phyloP scores from a whole-genome alignment of 2,329 filamentous ascomycete species.

The Colletotrichum orchidophilum region DNA sequence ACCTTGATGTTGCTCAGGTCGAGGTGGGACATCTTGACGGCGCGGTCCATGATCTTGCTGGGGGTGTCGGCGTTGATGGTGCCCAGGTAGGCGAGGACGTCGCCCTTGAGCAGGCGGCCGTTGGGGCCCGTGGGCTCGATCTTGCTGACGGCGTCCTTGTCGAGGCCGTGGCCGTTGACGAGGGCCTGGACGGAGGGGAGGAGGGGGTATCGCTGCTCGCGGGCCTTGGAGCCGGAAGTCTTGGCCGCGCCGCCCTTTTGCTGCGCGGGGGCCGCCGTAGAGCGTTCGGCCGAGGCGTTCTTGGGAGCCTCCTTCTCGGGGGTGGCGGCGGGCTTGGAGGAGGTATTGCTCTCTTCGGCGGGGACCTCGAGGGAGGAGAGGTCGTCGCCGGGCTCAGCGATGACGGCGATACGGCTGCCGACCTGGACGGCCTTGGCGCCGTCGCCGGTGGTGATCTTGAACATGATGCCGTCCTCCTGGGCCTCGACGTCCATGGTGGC shows the following conservation, averaged over 20 bases:
- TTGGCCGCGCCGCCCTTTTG: slow-evolving; percentile 44
- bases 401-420: slow-evolving; percentile 81
- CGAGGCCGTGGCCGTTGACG: slow-evolving; percentile 80
- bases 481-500: slow-evolving; percentile 95
- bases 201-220: slow-evolving; percentile 76
- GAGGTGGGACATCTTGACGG: slow-evolving; percentile 81
- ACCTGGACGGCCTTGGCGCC: slow-evolving; percentile 82
- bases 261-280: slow-evolving; percentile 38
- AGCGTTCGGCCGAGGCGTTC: slow-evolving; percentile 31
- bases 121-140: slow-evolving; percentile 90
- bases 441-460: slow-evolving; percentile 81
- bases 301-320: slow-evolving; percentile 39
- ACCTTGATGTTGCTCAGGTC: slow-evolving; percentile 97
- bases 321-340: slow-evolving; percentile 44
- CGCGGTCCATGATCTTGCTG: slow-evolving; percentile 73
- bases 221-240: slow-evolving; percentile 57
- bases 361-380: slow-evolving; percentile 78
- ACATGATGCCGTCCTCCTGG: slow-evolving; percentile 86
- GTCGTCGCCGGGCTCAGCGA: slow-evolving; percentile 85
- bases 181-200: slow-evolving; percentile 87
- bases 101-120: slow-evolving; percentile 91
- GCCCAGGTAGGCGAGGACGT: slow-evolving; percentile 91
- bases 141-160: slow-evolving; percentile 78
- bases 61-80: slow-evolving; percentile 78
- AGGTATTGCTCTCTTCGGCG: slow-evolving; percentile 66